Evolutionary conservation across 169 alveolate species (phyloP), one percentile per base, ranked within the genome.

Genomic region (Sarcocystis neurona): DNA sequence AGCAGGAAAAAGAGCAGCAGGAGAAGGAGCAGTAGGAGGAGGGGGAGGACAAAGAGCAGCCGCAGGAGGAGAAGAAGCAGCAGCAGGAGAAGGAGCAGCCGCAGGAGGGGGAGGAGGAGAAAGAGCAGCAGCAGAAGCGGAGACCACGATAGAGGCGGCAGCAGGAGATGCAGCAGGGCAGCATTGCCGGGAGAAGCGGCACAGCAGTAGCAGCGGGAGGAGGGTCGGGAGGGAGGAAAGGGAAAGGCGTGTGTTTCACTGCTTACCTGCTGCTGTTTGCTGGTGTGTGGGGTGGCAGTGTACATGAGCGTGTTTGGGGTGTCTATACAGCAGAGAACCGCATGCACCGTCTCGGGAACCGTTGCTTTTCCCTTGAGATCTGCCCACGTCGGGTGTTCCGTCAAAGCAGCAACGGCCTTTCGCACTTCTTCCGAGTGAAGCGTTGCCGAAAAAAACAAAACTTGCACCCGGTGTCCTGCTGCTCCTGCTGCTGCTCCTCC

Each of bases 381-480:
- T 23, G 58, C 88, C 92, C 92, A 88, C 0, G 75, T n/a, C 15
- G 92, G 80, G 1, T 34, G 5, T 1, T 47, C 74, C n/a, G 88
- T 53, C 58, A 88, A 47, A 18, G 37, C 39, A 41, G 53, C 87
- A 58, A 88, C 30, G 32, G 88, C 88, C 8, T 30, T 32, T 4
- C 66, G 86, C 15, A 80, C 92, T 43, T 68, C 89, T 1, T 15
- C 85, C 12, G 88, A 47, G 63, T 92, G 94, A 48, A 92, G 92
- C 27, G 94, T 92, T 2, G 93, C 93, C 15, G 93, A 89, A 85
- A 92, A 89, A 75, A 92, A 89, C 2, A 90, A 89, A 10, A 92
- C 90, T 80, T 92, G 94, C 43, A 79, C 48, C 41, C 87, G 77
- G 23, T 37, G 87, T 23, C 86, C 86, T 32, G 48, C 85, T 23